A percentile compares a stretch with the other conserved stretches of the same genome.
Evolutionary conservation across 331 rosid genomes (phyloP).

Genomic region (Spiraea crenata): DNA sequence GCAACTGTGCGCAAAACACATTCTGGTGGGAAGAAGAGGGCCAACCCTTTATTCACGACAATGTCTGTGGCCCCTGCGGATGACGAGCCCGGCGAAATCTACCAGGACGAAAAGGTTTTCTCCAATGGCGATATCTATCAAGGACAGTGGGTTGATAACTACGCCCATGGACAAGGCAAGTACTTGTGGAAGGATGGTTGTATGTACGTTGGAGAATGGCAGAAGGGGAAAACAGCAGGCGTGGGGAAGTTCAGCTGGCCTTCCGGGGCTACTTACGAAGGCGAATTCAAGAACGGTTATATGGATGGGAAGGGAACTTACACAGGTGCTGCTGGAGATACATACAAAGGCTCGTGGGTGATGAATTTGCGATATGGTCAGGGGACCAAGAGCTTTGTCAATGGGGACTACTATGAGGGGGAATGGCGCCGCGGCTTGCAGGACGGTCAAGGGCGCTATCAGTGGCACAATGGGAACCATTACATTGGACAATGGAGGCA

Average conservation of each 20-base stretch:
- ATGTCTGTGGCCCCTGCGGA: slow-evolving; percentile 87
- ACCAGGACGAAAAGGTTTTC: slow-evolving; percentile 51
- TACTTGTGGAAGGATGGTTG: slow-evolving; percentile 92
- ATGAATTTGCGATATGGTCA: slow-evolving; percentile 75
- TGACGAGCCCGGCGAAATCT: slow-evolving; percentile 52
- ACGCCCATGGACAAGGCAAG: slow-evolving; percentile 77
- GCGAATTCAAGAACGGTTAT: slow-evolving; percentile 65
- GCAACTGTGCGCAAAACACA: slow-evolving; percentile 63
- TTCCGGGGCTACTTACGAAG: slow-evolving; percentile 85
- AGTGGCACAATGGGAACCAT: slow-evolving; percentile 77
- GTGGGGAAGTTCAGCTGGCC: slow-evolving; percentile 94
- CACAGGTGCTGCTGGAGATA: slow-evolving; percentile 64
- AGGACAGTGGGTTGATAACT: slow-evolving; percentile 59
- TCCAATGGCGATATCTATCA: slow-evolving; percentile 76
- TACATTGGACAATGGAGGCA: slow-evolving; percentile 74
- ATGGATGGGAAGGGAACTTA: slow-evolving; percentile 88
- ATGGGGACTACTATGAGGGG: slow-evolving; percentile 88
- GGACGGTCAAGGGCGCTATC: slow-evolving; percentile 81
- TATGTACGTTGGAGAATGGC: slow-evolving; percentile 88
- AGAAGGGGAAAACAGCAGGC: slow-evolving; percentile 56
- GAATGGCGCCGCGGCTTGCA: slow-evolving; percentile 86
- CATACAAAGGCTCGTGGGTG: slow-evolving; percentile 75
- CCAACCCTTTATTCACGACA: slow-evolving; percentile 56
- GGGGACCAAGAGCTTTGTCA: slow-evolving; percentile 62
- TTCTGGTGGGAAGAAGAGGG: slow-evolving; percentile 52